Evolutionary conservation across 139 green algal genomes (phyloP).

Genomic region (Pleodorina starrii): DNA sequence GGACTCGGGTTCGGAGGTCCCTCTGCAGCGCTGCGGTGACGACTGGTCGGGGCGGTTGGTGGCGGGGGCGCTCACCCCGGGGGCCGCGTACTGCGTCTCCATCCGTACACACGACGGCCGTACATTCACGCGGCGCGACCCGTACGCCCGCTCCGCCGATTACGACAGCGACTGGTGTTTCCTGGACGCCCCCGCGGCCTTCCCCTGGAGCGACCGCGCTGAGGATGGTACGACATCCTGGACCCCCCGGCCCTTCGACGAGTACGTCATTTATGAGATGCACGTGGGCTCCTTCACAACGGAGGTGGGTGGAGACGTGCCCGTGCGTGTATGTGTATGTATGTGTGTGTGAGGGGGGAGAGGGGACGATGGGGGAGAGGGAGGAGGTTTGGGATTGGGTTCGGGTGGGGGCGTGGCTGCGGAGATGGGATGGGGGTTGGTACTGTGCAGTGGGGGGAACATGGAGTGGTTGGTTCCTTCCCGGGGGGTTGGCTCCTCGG

Average conservation of each 20-base stretch:
- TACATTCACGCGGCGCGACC: conserved; percentile 51
- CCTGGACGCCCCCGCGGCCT: conserved; percentile 57
- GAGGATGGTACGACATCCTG: conserved; percentile 12
- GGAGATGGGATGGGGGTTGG: no score
- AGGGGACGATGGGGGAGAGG: no score
- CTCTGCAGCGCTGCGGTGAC: conserved; percentile 39
- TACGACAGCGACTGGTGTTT: conserved; percentile 61
- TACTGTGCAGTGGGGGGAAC: no score
- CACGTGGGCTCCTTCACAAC: conserved; percentile 79
- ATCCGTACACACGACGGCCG: conserved; percentile 46
- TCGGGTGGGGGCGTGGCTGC: no score
- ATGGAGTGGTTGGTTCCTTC: no score
- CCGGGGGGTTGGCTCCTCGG: no score
- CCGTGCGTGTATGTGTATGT: no score
- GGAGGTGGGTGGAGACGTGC: conserved; percentile 29
- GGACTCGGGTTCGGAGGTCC: conserved; percentile 38
- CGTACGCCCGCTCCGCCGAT: conserved; percentile 56
- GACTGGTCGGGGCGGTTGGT: conserved; percentile 29
- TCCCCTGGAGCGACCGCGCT: conserved; percentile 26
- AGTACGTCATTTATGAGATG: conserved; percentile 81
- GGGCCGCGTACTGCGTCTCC: conserved; percentile 36
- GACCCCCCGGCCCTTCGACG: conserved; percentile 53
- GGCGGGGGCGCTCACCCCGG: conserved; percentile 11
- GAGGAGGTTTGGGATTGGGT: no score
- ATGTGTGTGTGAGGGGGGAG: no score